These are phyloP conservation scores for Ocimum tenuiflorum DNA, from an alignment of 257 asterid genomes.

Conservation along the genomic window DNA sequence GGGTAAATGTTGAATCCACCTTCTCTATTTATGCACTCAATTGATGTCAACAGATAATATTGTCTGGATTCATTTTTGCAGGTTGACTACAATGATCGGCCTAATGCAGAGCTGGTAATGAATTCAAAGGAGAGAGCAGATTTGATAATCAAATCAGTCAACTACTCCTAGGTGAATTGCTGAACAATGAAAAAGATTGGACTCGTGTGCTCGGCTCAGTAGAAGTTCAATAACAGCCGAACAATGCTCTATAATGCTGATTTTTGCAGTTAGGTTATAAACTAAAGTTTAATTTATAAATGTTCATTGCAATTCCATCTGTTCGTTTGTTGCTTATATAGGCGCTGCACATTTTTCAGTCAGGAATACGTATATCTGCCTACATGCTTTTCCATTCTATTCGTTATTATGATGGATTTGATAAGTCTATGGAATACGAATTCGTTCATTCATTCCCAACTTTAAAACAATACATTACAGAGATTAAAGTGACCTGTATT, in stretches of 20 bases:
- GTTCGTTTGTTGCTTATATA: neutral
- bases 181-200: neutral
- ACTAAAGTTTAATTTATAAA: neutral
- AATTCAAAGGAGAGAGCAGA: constrained; percentile 69
- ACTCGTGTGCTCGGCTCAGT: neutral
- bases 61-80: constrained; percentile 26
- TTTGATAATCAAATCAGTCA: constrained; percentile 67
- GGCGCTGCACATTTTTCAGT: too few relatives aligned
- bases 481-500: neutral
- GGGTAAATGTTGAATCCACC: constrained; percentile 42
- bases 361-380: neutral
- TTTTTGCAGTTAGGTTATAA: neutral
- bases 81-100: constrained; percentile 79
- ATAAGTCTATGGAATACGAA: neutral
- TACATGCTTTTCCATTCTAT: neutral
- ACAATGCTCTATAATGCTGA: constrained; percentile 5
- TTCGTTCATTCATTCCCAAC: too few relatives aligned
- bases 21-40: neutral
- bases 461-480: too few relatives aligned
- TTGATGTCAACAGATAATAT: neutral
- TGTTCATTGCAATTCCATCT: neutral
- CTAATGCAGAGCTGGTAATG: constrained; percentile 80
- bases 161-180: constrained; percentile 33
- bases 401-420: neutral
- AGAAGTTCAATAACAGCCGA: neutral